phyloP scores from a whole-genome alignment of 768 basidiomycete species.

The Termitomyces sp. region DNA sequence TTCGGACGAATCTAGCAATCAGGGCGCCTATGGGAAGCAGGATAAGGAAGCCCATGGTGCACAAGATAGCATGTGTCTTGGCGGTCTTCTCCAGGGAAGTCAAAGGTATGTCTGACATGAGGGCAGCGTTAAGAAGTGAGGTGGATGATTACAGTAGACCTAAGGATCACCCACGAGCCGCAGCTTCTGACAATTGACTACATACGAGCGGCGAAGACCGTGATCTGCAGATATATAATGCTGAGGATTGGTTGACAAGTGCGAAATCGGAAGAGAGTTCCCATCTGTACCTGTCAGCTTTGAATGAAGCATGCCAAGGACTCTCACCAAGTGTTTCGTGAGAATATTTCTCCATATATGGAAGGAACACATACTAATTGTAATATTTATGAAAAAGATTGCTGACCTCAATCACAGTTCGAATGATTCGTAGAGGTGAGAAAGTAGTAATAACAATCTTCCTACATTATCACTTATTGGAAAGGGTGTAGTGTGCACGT shows the following conservation, averaged over 20 bases:
- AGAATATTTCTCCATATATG: not conserved
- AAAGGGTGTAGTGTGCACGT: too few relatives aligned
- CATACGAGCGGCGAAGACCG: not conserved
- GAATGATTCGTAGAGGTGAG: too few relatives aligned
- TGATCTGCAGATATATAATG: not conserved
- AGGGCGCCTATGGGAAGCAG: slow-evolving; percentile 55
- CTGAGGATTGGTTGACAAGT: slow-evolving; percentile 6
- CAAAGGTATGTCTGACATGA: slow-evolving; percentile 3
- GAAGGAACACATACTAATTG: not conserved
- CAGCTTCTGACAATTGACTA: not conserved
- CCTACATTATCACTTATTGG: too few relatives aligned
- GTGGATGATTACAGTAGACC: not conserved
- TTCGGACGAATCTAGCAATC: slow-evolving; percentile 48
- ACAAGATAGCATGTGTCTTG: slow-evolving; percentile 46
- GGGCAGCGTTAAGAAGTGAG: not conserved
- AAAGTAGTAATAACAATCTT: too few relatives aligned
- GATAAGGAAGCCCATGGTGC: slow-evolving; percentile 41
- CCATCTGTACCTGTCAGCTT: slow-evolving; percentile 3
- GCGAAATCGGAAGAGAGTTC: slow-evolving; percentile 1
- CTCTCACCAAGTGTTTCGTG: not conserved
- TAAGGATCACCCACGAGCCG: not conserved
- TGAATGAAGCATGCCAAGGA: not conserved
- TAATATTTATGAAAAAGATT: too few relatives aligned
- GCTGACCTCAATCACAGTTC: too few relatives aligned
- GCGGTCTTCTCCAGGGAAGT: slow-evolving; percentile 26